Percentiles rank a stretch among this genome's conserved stretches.
phyloP scores from a whole-genome alignment of 768 basidiomycete species.

The Suillus sp. region DNA sequence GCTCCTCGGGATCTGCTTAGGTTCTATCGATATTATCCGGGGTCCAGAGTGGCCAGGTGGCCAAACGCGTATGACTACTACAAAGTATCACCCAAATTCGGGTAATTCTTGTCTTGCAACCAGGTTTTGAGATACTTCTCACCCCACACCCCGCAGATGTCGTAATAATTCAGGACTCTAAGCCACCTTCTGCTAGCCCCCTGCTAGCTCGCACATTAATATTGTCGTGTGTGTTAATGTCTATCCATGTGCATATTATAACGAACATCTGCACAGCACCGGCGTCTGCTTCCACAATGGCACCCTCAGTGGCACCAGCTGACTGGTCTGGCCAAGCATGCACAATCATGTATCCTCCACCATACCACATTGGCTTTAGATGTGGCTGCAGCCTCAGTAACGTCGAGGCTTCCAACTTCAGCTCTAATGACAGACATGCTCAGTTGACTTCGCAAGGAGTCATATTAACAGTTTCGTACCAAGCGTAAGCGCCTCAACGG shows the following conservation, averaged over 20 bases:
- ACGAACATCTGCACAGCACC: background rate
- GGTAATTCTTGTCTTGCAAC: background rate
- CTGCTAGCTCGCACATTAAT: slow-evolving; percentile 1
- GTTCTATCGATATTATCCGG: background rate
- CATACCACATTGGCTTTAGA: background rate
- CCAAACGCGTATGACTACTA: background rate
- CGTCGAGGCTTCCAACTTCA: background rate
- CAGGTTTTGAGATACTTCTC: background rate
- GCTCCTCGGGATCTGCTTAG: background rate
- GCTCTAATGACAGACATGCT: background rate
- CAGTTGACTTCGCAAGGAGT: background rate
- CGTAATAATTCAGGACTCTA: background rate
- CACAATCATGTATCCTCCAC: background rate
- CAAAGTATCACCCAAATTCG: background rate
- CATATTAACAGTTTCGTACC: background rate
- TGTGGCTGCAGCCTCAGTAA: background rate
- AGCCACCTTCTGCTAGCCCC: background rate
- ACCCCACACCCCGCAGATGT: slow-evolving; percentile 8
- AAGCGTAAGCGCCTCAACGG: background rate
- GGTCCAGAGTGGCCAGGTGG: background rate
- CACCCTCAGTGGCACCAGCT: background rate
- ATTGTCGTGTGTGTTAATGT: background rate
- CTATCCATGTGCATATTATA: background rate
- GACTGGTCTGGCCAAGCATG: background rate
- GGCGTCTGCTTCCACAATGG: background rate